Conservation (phyloP, 2,329 filamentous ascomycete species). For the Byssoonygena ceratinophila region DNA sequence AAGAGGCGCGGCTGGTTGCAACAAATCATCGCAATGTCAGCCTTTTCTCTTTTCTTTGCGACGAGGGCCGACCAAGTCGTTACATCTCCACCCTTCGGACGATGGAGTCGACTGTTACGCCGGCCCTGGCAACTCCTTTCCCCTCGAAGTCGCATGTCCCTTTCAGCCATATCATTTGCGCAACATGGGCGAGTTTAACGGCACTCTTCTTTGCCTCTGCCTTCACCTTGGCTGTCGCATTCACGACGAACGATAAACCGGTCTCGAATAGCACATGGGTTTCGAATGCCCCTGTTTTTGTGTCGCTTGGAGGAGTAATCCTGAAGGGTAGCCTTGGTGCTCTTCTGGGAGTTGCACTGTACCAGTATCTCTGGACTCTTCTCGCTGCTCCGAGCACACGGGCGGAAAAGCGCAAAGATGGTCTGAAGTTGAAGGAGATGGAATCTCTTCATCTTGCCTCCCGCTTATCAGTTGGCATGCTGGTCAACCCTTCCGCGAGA, state of each 20-base stretch:
- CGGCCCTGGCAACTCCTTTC: constrained; percentile 1
- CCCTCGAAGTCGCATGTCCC: constrained; percentile 9
- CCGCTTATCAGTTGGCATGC: constrained; percentile 4
- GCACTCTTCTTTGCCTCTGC: background rate
- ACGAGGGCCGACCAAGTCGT: background rate
- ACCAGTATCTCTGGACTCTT: constrained; percentile 8
- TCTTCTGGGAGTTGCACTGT: constrained; percentile 5
- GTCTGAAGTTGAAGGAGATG: constrained; percentile 5
- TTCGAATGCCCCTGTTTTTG: constrained; percentile 2
- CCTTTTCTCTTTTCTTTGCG: background rate
- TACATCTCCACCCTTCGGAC: background rate
- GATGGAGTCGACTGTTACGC: background rate
- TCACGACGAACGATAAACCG: constrained; percentile 5
- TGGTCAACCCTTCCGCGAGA: background rate
- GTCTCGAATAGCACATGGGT: background rate
- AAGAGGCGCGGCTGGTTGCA: background rate
- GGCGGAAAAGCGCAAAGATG: background rate
- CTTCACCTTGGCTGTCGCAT: background rate
- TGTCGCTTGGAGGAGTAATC: constrained; percentile 6
- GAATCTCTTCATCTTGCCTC: constrained; percentile 11
- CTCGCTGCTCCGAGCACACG: background rate
- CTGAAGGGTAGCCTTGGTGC: constrained; percentile 7
- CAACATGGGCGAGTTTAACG: constrained; percentile 9
- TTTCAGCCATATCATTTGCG: constrained; percentile 1
- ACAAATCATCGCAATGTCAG: background rate